Conservation (phyloP, 2,329 filamentous ascomycete genomes). For the Sclerotinia minor region DNA sequence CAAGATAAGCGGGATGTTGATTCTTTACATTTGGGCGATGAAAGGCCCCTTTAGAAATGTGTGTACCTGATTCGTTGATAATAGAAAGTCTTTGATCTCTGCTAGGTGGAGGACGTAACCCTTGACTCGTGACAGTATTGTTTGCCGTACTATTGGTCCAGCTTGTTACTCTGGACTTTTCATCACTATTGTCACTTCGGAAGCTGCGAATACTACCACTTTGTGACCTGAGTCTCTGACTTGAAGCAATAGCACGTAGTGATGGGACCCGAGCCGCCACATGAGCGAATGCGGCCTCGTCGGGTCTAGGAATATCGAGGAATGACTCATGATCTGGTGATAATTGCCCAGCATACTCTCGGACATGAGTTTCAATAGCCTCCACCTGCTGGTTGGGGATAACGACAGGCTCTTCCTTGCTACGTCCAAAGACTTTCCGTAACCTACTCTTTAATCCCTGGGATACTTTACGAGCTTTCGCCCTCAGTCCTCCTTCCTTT, state of each 20-base stretch:
- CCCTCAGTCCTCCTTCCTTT: constrained; percentile 46
- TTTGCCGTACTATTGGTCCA: constrained; percentile 64
- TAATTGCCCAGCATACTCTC: constrained; percentile 33
- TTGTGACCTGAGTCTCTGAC: constrained; percentile 52
- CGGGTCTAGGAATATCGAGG: constrained; percentile 42
- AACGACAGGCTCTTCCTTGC: constrained; percentile 41
- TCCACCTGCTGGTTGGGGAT: constrained; percentile 57
- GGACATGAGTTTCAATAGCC: constrained; percentile 43
- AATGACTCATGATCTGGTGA: constrained; percentile 41
- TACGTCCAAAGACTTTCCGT: constrained; percentile 55
- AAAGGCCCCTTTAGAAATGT: constrained; percentile 46
- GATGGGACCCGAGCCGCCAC: constrained; percentile 53
- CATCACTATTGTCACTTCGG: constrained; percentile 46
- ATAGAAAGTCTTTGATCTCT: constrained; percentile 62
- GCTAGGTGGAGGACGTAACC: constrained; percentile 39
- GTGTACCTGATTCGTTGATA: constrained; percentile 58
- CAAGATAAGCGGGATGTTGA: constrained; percentile 37
- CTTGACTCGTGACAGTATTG: constrained; percentile 50
- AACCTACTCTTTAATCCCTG: constrained; percentile 61
- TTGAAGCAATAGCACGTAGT: constrained; percentile 50
- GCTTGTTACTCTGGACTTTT: constrained; percentile 68
- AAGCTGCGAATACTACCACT: constrained; percentile 57
- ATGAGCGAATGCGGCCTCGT: constrained; percentile 50
- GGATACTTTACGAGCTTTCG: constrained; percentile 62
- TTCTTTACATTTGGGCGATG: constrained; percentile 36